Evolutionary conservation across 2,329 filamentous ascomycete species (phyloP).

Genomic region (Colletotrichum neosansevieriae): DNA sequence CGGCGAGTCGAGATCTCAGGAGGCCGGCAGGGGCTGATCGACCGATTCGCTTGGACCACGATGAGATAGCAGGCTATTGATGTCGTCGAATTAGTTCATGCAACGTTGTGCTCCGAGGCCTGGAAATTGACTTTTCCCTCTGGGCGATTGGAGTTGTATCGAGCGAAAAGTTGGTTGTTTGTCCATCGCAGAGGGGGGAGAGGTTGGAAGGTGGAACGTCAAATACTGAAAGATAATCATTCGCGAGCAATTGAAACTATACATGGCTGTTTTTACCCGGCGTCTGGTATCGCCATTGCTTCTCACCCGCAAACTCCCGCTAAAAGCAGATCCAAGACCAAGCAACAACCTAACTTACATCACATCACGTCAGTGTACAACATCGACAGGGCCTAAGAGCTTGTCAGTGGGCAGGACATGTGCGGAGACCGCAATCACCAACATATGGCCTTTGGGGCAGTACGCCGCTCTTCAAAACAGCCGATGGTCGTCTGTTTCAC

Average conservation of each 20-base stretch:
- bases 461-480: not conserved
- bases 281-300: slow-evolving; percentile 22
- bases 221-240: not conserved
- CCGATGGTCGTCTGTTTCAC: not conserved
- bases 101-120: not conserved
- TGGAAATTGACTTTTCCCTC: not conserved
- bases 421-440: not conserved
- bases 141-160: not conserved
- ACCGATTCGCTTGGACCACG: not conserved
- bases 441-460: not conserved
- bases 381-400: not conserved
- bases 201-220: not conserved
- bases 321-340: slow-evolving; percentile 12
- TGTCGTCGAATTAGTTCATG: not conserved
- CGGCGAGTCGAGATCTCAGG: slow-evolving; percentile 5
- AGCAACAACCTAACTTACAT: slow-evolving; percentile 22
- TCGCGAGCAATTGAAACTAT: slow-evolving; percentile 8
- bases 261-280: slow-evolving; percentile 25
- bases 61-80: slow-evolving; percentile 33
- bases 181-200: not conserved
- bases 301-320: slow-evolving; percentile 22
- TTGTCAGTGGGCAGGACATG: not conserved
- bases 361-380: slow-evolving; percentile 14
- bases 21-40: slow-evolving; percentile 8
- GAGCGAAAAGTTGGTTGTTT: too few relatives aligned